Base-by-base conservation (phyloP, 352 stramenopile genomes). In the Pythium aquatile region DNA sequence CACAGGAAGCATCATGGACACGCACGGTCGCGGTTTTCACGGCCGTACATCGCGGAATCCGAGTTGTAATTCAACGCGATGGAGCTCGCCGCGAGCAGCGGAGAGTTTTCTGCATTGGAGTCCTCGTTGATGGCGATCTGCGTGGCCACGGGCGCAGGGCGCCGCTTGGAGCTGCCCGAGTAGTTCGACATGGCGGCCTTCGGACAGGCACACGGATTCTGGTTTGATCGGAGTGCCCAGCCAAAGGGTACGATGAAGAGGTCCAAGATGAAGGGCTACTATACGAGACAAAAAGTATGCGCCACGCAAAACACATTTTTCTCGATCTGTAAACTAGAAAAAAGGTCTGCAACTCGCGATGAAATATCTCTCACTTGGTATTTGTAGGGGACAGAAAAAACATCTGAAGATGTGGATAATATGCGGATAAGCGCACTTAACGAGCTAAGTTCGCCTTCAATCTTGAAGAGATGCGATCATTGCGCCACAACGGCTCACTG, bases 11-110 rank as follows among this genome's bases (percentile, higher is more conserved):
- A 24, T 11, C 11, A 51, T 4, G 17, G 20, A 46, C 13, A 62
- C 61, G 40, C 40, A 68, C 61, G 61, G 61, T 65, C 58, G 11
- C 24, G 51, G 14, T 35, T 24, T 7, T 65, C 42, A 20, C 63
- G 61, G 42, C 88, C 74, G 63, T 91, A 89, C 46, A 93, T 77
- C 46, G 80, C 85, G 62, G 85, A 93, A 61, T 94, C 85, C 48
- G 85, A 94, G 76, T 94, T 94, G 71, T 94, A 94, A 63, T 94
- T 90, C 52, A 90, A 76, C 63, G 81, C 77, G 35, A 88, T 66
- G 9, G 55, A 66, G 30, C 77, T 76, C 0, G 67, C 33, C 46
- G 74, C 70, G 29, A 93, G 73, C 63, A 93, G 69, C 14, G 82
- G 79, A 26, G 79, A 87, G 54, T 73, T 58, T 49, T 81, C 75